Base-by-base conservation (phyloP, 2,329 filamentous ascomycete species). In the Pestalotiopsis sp. region DNA sequence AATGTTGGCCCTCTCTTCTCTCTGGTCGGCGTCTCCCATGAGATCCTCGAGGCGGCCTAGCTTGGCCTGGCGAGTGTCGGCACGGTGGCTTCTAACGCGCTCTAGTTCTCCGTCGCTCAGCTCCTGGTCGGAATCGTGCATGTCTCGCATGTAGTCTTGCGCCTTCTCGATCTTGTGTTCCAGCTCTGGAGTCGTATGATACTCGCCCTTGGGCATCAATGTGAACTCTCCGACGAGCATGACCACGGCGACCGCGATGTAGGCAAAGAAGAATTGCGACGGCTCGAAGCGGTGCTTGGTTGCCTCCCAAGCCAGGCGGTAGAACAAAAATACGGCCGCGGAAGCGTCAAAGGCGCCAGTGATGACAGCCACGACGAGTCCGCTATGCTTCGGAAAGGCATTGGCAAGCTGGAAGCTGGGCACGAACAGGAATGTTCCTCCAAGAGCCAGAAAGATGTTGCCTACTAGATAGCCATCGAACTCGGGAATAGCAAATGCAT, bases 311-410 rank as follows among this genome's bases (percentile, higher is more conserved):
- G 84, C 75, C 4, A 89, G 73, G 13, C 86, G 83, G 76, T 89
- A 89, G 68, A 89, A 77, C 30, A 90, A 79, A 70, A 89, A 89
- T 3, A 90, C 78, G 5, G 87, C 87, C 30, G 88, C 89, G 7
- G 88, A 90, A 3, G 87, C 86, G 74, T 91, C 88, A 73, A 91
- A 91, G 5, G 88, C 87, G 17, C 88, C 88, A 0, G 88, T 90
- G 59, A 91, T 79, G 26, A 88, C 78, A 1, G 89, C 88, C 11
- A 91, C 81, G 66, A 91, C 88, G 20, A 88, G 78, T 1, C 88
- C 88, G 3, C 86, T 85, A 71, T 85, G 84, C 64, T 81, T 82
- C 5, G 88, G 88, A 71, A 91, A 91, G 11, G 88, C 86, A 75
- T 91, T 90, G 22, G 88, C 88, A 64, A 91, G 82, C 72, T 90